phyloP scores from a whole-genome alignment of 2,329 filamentous ascomycete genomes.

The Calonectria montana region DNA sequence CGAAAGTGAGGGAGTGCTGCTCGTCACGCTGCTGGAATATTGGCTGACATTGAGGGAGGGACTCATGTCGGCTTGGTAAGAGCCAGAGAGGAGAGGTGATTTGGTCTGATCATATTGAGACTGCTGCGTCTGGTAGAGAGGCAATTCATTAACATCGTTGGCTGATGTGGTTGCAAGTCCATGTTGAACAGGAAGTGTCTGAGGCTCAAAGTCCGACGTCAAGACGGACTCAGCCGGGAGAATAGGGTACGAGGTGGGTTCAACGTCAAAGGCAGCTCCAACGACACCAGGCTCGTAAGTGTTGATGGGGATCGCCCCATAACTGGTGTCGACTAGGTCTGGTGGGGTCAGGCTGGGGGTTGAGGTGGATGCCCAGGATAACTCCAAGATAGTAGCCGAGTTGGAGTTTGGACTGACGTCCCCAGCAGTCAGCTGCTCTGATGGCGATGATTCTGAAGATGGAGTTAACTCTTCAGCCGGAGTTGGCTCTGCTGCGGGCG shows the following conservation, averaged over 20 bases:
- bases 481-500: background rate
- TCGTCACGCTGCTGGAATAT: conserved; percentile 7
- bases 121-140: background rate
- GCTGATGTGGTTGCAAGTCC: background rate
- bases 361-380: background rate
- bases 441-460: background rate
- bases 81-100: conserved; percentile 23
- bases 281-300: background rate
- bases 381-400: background rate
- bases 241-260: background rate
- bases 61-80: conserved; percentile 36
- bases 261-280: background rate
- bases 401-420: background rate
- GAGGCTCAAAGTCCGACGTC: background rate
- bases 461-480: background rate
- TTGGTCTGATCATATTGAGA: background rate
- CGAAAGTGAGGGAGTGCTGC: conserved; percentile 35
- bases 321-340: background rate
- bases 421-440: background rate
- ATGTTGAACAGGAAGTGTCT: background rate
- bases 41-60: conserved; percentile 30
- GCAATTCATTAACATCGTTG: background rate
- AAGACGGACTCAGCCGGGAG: background rate
- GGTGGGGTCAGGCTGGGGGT: background rate
- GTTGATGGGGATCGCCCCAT: background rate